Base-by-base conservation (phyloP, 2,329 filamentous ascomycete genomes). In the Pseudodiploospora longispora region DNA sequence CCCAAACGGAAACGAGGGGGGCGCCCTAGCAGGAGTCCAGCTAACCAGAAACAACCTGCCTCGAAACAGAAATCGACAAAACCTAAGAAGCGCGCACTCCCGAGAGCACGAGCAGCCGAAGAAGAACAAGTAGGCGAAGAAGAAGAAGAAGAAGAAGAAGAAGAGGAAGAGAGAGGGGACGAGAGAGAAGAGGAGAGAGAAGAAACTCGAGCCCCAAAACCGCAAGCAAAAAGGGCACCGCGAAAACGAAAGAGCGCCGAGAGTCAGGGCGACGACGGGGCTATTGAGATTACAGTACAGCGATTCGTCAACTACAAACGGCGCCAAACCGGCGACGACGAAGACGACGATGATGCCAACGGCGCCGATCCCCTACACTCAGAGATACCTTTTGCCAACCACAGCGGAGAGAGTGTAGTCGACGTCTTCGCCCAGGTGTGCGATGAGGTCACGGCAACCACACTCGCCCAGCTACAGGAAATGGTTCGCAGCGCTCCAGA, bases 371-470 rank as follows among this genome's bases (percentile, higher is more conserved):
- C 73, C 1, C 63, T 77, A 4, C 69, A 69, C 37, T 56, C 63
- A 2, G 71, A 76, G 4, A 75, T 81, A 2, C 74, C 77, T 0
- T 77, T 74, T 48, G 64, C 69, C 0, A 74, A 72, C 51, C 69
- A 71, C 10, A 61, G 65, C 27, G 76, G 76, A 38, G 78, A 82
- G 51, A 84, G 78, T 39, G 69, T 75, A 0, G 66, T 83, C 3
- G 80, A 84, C 51, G 79, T 83, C 2, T 66, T 84, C 33, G 68
- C 73, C 5, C 74, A 81, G 50, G 68, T 82, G 10, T 83, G 76
- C 55, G 72, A 79, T 31, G 79, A 83, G 53, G 69, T 82, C 30
- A 66, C 82, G 19, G 68, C 68, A n/a, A 62, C 67, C 3, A 72
- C 67, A 10, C 56, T 82, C 30, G 62, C 64, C 1, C 70, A 70